Conservation (phyloP, 179 eudicot genomes). For the Kewa caespitosa region DNA sequence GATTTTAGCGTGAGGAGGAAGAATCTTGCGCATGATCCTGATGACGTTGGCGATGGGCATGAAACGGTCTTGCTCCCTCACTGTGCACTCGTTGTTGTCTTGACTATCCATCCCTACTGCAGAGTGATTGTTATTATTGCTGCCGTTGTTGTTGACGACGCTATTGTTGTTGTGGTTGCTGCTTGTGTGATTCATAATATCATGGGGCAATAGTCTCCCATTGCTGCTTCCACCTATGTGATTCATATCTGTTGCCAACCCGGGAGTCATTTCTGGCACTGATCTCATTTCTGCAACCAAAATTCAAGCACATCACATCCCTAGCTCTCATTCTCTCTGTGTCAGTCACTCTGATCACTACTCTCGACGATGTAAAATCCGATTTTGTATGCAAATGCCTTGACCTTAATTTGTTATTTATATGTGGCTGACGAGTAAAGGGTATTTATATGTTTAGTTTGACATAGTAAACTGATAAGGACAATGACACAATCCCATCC, state of each 20-base stretch:
- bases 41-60: slow-evolving; percentile 58
- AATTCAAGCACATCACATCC: background rate
- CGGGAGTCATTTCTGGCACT: background rate
- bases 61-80: slow-evolving; percentile 51
- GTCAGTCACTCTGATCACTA: too few species aligned
- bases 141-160: background rate
- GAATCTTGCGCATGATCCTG: slow-evolving; percentile 54
- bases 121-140: background rate
- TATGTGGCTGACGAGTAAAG: too few species aligned
- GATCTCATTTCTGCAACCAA: background rate
- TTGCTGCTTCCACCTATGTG: background rate
- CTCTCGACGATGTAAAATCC: too few species aligned
- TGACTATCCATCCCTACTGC: background rate
- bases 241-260: slow-evolving; percentile 2
- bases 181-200: background rate
- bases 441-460: too few species aligned
- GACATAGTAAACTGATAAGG: too few species aligned
- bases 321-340: too few species aligned
- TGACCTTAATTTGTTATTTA: too few species aligned
- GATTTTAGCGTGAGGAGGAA: slow-evolving; percentile 52
- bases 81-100: slow-evolving; percentile 36
- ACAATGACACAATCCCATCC: too few species aligned
- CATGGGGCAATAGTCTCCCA: slow-evolving; percentile 1
- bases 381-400: too few species aligned
- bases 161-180: background rate